Evolutionary conservation across 2,329 filamentous ascomycete species (phyloP), one percentile per base, ranked within the genome.

Genomic region (Pseudopyrenochaeta lycopersici): DNA sequence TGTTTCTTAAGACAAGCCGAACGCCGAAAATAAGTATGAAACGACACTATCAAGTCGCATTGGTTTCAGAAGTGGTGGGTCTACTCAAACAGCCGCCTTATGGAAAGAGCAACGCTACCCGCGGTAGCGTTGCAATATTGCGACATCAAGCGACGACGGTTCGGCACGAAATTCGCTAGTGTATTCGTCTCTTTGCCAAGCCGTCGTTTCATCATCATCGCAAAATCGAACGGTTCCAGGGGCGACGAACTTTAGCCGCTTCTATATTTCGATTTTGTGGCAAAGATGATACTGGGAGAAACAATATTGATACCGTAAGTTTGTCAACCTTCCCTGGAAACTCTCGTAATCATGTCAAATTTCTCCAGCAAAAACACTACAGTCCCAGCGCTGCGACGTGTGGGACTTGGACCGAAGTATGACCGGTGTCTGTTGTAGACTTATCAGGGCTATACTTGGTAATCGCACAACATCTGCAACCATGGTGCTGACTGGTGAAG

Each of bases 121-220:
- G 4, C 3, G 17, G 14, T 36, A 17, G 33, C n/a, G 11, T 33
- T 33, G 33, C 23, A 9, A 27, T 27, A 27, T 17, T 36, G 3
- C 33, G 7, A 36, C 33, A 17, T 36, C 33, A 27, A 45, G 42
- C 42, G 23, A 33, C 45, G 49, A 33, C 45, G 49, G 49, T 54
- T 38, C 54, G 50, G 46, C 33, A 43, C 42, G 46, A 39, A 46
- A 7, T 29, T 15, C 42, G 42, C 54, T 54, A 57, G 29, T 36
- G 35, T 21, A 17, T 30, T 20, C 18, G 3, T 42, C 40, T 29
- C n/a, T n/a, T 45, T 15, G 42, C 50, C 42, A 50, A 49, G 32
- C 23, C 46, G 29, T 41, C 32, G 54, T 57, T 57, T 44, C 32
- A 47, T 27, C 31, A 43, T 53, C 46, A 39, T 40, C 46, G 44